phyloP scores from a whole-genome alignment of 345 rosid species.

The Erodium maritimum region DNA sequence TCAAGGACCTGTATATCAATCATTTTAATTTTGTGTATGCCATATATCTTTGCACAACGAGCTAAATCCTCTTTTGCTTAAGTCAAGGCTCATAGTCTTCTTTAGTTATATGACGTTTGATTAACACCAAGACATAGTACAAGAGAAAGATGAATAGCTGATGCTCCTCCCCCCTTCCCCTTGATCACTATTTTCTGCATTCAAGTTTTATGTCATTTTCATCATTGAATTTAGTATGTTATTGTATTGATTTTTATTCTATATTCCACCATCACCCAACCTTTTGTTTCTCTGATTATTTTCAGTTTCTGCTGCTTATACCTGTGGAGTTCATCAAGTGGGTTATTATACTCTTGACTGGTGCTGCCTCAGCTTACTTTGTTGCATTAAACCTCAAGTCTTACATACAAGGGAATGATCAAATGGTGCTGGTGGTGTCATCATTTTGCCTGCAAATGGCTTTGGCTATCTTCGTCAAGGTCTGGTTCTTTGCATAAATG shows the following conservation, averaged over 20 bases:
- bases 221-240: not conserved
- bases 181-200: too few species aligned
- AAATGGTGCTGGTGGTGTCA: constrained; percentile 36
- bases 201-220: too few species aligned
- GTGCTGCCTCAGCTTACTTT: constrained; percentile 57
- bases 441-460: constrained; percentile 73
- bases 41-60: not conserved
- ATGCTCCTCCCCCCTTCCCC: too few species aligned
- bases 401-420: constrained; percentile 34
- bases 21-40: not conserved
- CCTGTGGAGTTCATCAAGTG: constrained; percentile 77
- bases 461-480: constrained; percentile 80
- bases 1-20: not conserved
- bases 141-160: too few species aligned
- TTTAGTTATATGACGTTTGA: too few species aligned
- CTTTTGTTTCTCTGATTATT: not conserved
- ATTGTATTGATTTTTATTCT: not conserved
- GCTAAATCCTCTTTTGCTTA: too few species aligned
- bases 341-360: constrained; percentile 65
- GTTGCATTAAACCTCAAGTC: constrained; percentile 63
- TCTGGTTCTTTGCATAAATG: constrained; percentile 73
- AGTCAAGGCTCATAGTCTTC: too few species aligned
- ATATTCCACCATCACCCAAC: not conserved
- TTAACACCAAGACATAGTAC: too few species aligned
- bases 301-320: constrained; percentile 69